phyloP scores from a whole-genome alignment of 768 basidiomycete species.

The Zangia roseola region DNA sequence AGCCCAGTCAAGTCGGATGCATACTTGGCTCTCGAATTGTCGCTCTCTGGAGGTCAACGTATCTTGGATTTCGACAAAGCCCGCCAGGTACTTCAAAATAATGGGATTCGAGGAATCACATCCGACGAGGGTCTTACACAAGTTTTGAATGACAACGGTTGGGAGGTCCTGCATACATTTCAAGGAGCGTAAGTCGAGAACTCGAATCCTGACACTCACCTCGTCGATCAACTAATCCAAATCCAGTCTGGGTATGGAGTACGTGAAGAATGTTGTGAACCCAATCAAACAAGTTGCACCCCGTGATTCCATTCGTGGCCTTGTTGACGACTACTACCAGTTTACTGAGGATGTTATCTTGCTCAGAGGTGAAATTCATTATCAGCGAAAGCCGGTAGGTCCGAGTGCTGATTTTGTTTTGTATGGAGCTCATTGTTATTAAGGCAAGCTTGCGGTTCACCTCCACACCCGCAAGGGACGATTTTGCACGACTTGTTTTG shows the following conservation, averaged over 20 bases:
- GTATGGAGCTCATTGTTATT: slow-evolving; percentile 6
- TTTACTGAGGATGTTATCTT: slow-evolving; percentile 38
- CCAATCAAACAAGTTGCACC: slow-evolving; percentile 38
- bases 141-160: slow-evolving; percentile 34
- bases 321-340: slow-evolving; percentile 38
- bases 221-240: slow-evolving; percentile 6
- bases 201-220: not conserved
- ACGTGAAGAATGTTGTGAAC: slow-evolving; percentile 40
- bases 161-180: slow-evolving; percentile 38
- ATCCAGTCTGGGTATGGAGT: slow-evolving; percentile 42
- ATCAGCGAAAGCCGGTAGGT: slow-evolving; percentile 40
- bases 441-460: slow-evolving; percentile 36
- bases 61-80: slow-evolving; percentile 23
- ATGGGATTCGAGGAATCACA: slow-evolving; percentile 12
- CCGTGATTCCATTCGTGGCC: slow-evolving; percentile 37
- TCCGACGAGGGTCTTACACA: slow-evolving; percentile 32
- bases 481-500: slow-evolving; percentile 34
- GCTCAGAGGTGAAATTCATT: slow-evolving; percentile 41
- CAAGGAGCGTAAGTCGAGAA: slow-evolving; percentile 36
- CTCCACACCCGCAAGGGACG: slow-evolving; percentile 30
- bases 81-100: slow-evolving; percentile 15
- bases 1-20: slow-evolving; percentile 15
- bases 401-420: not conserved
- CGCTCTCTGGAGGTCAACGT: slow-evolving; percentile 18
- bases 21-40: slow-evolving; percentile 20